Evolutionary conservation across 345 rosid species (phyloP).

Genomic region (Kandelia obovata): DNA sequence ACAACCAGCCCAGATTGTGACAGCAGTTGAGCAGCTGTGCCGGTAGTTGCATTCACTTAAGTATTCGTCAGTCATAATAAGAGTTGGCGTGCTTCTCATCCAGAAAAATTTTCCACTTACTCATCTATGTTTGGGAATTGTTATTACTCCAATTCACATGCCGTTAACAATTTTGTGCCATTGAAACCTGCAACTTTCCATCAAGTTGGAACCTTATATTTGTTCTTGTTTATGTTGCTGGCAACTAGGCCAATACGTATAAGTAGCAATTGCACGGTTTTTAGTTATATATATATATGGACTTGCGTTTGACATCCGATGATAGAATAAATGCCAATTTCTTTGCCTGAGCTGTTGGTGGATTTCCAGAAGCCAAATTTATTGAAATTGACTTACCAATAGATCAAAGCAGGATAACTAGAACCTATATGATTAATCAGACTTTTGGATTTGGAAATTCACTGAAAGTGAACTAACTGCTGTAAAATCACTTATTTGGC

Average conservation of each 20-base stretch:
- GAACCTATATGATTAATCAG: too few species aligned
- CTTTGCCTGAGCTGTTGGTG: neutral
- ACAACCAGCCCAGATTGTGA: constrained; percentile 93
- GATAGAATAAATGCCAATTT: neutral
- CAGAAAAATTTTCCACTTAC: neutral
- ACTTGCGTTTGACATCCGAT: neutral
- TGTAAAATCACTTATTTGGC: too few species aligned
- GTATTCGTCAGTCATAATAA: constrained; percentile 7
- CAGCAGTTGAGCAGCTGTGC: constrained; percentile 93
- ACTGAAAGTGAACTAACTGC: too few species aligned
- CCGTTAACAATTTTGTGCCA: constrained; percentile 19
- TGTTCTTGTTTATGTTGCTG: constrained; percentile 3
- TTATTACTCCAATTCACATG: constrained; percentile 1
- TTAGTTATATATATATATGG: neutral
- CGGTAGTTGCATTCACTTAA: constrained; percentile 37
- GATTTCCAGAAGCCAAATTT: too few species aligned
- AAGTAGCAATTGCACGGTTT: neutral
- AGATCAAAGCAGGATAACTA: too few species aligned
- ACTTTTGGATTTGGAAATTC: too few species aligned
- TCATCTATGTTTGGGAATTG: constrained; percentile 5
- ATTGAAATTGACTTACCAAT: too few species aligned
- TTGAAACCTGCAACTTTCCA: constrained; percentile 14
- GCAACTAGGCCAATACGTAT: neutral
- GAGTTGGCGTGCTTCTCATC: constrained; percentile 1
- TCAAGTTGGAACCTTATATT: constrained; percentile 1